Base-by-base conservation (phyloP, 768 basidiomycete species). In the Bullera alba region DNA sequence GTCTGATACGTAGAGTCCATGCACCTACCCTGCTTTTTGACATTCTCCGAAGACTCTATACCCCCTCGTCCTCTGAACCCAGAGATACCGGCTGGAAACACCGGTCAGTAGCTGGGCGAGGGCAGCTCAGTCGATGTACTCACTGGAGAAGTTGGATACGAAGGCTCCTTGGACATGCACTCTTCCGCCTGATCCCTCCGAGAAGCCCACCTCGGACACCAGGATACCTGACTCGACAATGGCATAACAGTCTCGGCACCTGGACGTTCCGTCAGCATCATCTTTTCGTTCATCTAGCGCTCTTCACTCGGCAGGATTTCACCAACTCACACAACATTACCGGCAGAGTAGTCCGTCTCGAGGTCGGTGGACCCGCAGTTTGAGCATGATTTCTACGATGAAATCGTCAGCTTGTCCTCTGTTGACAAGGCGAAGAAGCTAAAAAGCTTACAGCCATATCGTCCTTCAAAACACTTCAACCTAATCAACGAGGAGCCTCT, bases 101-200 rank as follows among this genome's bases (percentile, higher is more conserved):
- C 48, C 1, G 19, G 6, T 41, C 38, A 41, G 16, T 28, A 42
- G 38, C 35, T 42, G 8, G 15, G 30, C 46, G n/a, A 19, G 23
- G 7, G 21, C 28, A 19, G 8, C 5, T n/a, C 6, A 36, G 17
- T 7, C 8, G 27, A 29, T 22, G 16, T 23, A 80, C 86, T 71
- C 65, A 96, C 92, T 92, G 39, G 91, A 83, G 49, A 88, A 87
- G 63, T 87, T 85, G 0, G 81, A 87, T 12, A 99, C 89, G 63
- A 87, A 95, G 2, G 85, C 83, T 2, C 95, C 95, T 64, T 92
- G 86, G 1, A 95, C 92, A 78, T 96, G 87, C 1, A 93, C 92
- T 4, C 91, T 88, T 22, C 95, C 95, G 25, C 80, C 79, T 10
- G 85, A 80, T 3, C 86, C 86, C 77, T 99, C 95, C n/a, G 90